Conservation (phyloP, 164 flowering plant genomes). For the Warburgia ugandensis region DNA sequence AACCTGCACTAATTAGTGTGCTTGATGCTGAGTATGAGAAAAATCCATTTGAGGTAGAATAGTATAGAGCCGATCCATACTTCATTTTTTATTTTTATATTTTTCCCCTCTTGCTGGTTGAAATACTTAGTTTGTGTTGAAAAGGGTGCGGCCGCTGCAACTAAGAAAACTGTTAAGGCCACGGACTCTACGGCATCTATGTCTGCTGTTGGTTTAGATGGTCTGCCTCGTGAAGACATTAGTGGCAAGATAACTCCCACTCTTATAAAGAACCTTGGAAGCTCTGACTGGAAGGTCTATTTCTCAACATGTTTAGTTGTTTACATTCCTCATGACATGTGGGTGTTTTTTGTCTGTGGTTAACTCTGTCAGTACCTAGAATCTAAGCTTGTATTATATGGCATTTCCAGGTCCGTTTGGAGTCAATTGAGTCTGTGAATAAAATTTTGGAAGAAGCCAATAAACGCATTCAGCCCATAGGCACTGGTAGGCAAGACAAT, state of each 20-base stretch:
- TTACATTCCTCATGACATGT: no score
- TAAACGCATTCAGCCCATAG: conserved; percentile 87
- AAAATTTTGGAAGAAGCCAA: conserved; percentile 93
- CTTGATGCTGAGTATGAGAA: conserved; percentile 96
- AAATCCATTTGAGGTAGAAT: conserved; percentile 99
- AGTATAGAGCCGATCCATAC: no score
- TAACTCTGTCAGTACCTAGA: not conserved
- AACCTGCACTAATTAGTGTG: conserved; percentile 96
- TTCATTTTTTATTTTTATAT: no score
- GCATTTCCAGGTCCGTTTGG: conserved; percentile 66
- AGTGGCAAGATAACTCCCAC: conserved; percentile 87
- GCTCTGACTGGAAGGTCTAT: conserved; percentile 96
- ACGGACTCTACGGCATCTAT: conserved; percentile 41
- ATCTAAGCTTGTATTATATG: conserved; percentile 1
- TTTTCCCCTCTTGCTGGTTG: no score
- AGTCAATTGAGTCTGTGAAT: conserved; percentile 89
- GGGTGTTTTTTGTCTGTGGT: conserved; percentile 3
- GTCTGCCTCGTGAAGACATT: conserved; percentile 97
- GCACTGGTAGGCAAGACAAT: no score
- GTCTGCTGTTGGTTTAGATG: conserved; percentile 64
- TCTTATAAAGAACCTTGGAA: conserved; percentile 72
- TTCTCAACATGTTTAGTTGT: not conserved
- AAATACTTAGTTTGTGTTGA: no score
- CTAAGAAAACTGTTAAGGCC: conserved; percentile 63
- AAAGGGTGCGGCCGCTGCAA: conserved; percentile 78